Evolutionary conservation across 2,329 filamentous ascomycete genomes (phyloP).

Genomic region (Zopfia rhizophila): DNA sequence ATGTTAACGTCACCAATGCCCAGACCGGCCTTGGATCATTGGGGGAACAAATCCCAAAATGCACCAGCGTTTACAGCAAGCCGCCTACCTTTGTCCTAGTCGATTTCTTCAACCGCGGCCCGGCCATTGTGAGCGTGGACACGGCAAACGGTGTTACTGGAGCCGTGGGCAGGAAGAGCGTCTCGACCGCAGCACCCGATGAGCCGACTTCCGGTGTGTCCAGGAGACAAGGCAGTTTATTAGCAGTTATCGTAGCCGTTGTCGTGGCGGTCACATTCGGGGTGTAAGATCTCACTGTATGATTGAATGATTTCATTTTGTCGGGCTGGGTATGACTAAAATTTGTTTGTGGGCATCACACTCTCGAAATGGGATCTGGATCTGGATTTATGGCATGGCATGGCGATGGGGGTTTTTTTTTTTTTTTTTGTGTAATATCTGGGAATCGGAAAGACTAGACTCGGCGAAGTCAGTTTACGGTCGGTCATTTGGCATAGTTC

Average conservation of each 20-base stretch:
- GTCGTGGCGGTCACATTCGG: conserved; percentile 41
- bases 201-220: conserved; percentile 24
- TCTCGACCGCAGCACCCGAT: conserved; percentile 31
- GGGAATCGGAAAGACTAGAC: too few species aligned
- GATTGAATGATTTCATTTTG: too few species aligned
- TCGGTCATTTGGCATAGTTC: too few species aligned
- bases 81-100: conserved; percentile 79
- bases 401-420: too few species aligned
- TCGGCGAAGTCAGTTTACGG: too few species aligned
- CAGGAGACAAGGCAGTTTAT: conserved; percentile 29
- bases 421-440: too few species aligned
- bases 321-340: too few species aligned
- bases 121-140: conserved; percentile 76
- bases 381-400: too few species aligned
- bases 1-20: conserved; percentile 72
- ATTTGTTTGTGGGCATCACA: too few species aligned
- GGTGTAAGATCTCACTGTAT: too few species aligned
- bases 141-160: conserved; percentile 70
- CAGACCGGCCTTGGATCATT: conserved; percentile 67
- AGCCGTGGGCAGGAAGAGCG: conserved; percentile 34
- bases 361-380: too few species aligned
- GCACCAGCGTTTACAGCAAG: conserved; percentile 70
- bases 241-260: conserved; percentile 44
- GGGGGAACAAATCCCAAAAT: conserved; percentile 42
- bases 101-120: conserved; percentile 81